A percentile compares a stretch with the other conserved stretches of the same genome.
Evolutionary conservation across 768 basidiomycete species (phyloP).

Genomic region (Mycena galericulata): DNA sequence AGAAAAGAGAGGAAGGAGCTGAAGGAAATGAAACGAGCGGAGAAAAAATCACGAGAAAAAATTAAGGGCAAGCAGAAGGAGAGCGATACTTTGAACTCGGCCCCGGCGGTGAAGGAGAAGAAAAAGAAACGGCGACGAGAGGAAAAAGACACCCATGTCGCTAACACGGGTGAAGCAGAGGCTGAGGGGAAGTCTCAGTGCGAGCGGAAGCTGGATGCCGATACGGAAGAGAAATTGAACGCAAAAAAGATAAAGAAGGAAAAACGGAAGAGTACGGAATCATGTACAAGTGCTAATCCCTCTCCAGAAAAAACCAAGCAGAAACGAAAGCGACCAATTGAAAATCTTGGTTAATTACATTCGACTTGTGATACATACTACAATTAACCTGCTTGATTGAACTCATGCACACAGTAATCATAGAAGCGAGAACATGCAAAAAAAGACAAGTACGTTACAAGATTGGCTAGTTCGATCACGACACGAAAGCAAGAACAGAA

Average conservation of each 20-base stretch:
- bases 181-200: slow-evolving; percentile 9
- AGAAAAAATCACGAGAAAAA: slow-evolving; percentile 18
- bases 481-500: slow-evolving; percentile 27
- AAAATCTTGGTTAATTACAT: slow-evolving; percentile 12
- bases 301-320: neutral
- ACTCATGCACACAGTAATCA: slow-evolving; percentile 14
- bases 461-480: slow-evolving; percentile 6
- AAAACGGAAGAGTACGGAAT: slow-evolving; percentile 27
- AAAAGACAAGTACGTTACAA: slow-evolving; percentile 30
- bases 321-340: slow-evolving; percentile 17
- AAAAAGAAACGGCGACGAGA: slow-evolving; percentile 34
- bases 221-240: neutral
- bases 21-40: slow-evolving; percentile 23
- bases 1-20: slow-evolving; percentile 35
- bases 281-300: neutral
- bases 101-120: slow-evolving; percentile 28
- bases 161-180: slow-evolving; percentile 21
- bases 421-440: slow-evolving; percentile 21
- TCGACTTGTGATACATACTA: slow-evolving; percentile 14
- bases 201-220: slow-evolving; percentile 19
- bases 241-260: slow-evolving; percentile 34
- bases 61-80: slow-evolving; percentile 6
- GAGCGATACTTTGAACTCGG: neutral
- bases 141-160: neutral
- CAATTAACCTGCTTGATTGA: slow-evolving; percentile 3